Percentiles rank a stretch among this genome's conserved stretches.
Evolutionary conservation across 345 rosid genomes (phyloP).

Genomic region (Euphorbia peplus): DNA sequence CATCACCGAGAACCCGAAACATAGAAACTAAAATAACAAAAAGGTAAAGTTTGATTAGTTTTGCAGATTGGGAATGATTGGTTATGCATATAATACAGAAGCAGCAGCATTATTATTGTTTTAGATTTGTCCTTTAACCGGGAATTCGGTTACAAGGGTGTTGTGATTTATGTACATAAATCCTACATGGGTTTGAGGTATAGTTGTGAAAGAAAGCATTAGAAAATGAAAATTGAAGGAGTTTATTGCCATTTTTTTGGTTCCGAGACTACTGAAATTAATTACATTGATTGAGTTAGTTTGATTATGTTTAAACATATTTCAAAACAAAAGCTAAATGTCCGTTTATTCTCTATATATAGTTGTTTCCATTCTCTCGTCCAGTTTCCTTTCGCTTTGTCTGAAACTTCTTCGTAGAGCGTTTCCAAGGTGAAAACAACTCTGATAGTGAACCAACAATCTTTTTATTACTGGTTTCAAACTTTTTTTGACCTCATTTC

Average conservation of each 20-base stretch:
- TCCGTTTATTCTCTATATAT: no score
- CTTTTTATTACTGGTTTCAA: background rate
- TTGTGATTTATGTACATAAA: constrained; percentile 18
- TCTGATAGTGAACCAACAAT: background rate
- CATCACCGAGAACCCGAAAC: constrained; percentile 40
- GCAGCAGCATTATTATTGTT: background rate
- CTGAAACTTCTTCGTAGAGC: constrained; percentile 11
- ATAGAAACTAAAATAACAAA: constrained; percentile 50
- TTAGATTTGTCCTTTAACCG: constrained; percentile 11
- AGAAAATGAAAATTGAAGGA: background rate
- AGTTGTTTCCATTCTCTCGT: constrained; percentile 6
- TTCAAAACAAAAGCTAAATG: no score
- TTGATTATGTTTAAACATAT: no score
- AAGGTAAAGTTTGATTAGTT: constrained; percentile 35
- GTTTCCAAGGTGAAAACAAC: constrained; percentile 7
- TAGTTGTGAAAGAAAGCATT: constrained; percentile 10
- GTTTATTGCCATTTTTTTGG: background rate
- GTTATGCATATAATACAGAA: constrained; percentile 9
- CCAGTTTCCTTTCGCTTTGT: constrained; percentile 1
- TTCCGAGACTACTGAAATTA: background rate
- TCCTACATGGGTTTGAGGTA: constrained; percentile 18
- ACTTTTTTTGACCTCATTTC: background rate
- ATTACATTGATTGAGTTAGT: background rate
- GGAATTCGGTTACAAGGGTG: constrained; percentile 10
- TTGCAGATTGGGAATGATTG: constrained; percentile 4